Evolutionary conservation across 345 rosid genomes (phyloP).

Genomic region (Atalantia buxifolia): DNA sequence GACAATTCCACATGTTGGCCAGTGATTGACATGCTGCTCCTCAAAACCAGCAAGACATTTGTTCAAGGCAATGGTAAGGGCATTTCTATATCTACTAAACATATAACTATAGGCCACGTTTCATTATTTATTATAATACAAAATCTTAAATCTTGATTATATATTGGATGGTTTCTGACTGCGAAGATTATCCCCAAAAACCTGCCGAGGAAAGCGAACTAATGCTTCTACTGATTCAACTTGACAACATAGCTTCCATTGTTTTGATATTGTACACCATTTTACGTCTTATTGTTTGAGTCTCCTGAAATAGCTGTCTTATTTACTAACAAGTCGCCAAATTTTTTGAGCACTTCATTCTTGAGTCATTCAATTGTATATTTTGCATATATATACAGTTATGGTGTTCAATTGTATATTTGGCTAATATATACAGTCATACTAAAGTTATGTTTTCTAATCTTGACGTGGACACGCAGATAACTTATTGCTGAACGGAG

Average conservation of each 20-base stretch:
- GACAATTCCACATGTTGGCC: conserved; percentile 57
- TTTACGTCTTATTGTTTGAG: background rate
- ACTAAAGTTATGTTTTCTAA: background rate
- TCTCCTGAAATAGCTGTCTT: background rate
- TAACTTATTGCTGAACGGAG: conserved; percentile 49
- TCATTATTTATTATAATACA: background rate
- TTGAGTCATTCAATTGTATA: background rate
- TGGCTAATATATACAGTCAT: no score
- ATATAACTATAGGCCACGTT: background rate
- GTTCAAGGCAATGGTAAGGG: conserved; percentile 33
- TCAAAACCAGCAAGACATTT: conserved; percentile 30
- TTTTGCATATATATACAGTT: background rate
- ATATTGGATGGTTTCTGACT: background rate
- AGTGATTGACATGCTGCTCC: conserved; percentile 38
- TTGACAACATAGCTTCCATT: background rate
- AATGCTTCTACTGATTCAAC: background rate
- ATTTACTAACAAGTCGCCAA: background rate
- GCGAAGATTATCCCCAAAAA: no score
- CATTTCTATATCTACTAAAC: background rate
- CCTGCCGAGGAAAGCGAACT: background rate
- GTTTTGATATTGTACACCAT: no score
- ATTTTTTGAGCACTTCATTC: background rate
- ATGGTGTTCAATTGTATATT: no score
- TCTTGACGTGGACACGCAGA: conserved; percentile 19
- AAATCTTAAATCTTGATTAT: background rate